These are phyloP conservation scores for Pseudisothecium myosuroides DNA, from an alignment of 225 moss, liverwort and hornwort genomes.

Conservation along the genomic window DNA sequence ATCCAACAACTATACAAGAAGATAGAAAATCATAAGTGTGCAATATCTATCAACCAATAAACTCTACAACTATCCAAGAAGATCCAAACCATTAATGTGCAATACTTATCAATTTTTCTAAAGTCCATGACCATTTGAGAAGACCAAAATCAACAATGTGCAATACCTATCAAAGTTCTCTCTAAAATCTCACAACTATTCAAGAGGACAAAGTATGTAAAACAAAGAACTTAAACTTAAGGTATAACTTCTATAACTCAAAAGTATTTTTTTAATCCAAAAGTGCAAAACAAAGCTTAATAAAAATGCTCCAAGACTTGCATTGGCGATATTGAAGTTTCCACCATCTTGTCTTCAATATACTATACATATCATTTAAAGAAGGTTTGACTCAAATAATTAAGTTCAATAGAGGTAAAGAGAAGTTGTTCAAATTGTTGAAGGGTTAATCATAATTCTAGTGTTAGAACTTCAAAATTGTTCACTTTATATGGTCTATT, in stretches of 20 bases:
- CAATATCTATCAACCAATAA: neutral
- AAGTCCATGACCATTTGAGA: too few relatives aligned
- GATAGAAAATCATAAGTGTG: neutral
- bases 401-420: neutral
- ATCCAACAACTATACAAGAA: too few relatives aligned
- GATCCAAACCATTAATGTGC: neutral
- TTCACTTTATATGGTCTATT: neutral
- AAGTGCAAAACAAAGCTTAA: neutral
- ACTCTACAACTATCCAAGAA: fast-evolving
- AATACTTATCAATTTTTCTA: too few relatives aligned
- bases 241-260: neutral
- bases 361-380: neutral
- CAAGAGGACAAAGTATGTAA: neutral
- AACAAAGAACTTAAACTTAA: too few relatives aligned
- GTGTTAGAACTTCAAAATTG: neutral
- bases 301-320: neutral
- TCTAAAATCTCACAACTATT: neutral
- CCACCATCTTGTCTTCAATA: too few relatives aligned
- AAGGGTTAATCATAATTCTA: neutral
- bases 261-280: neutral
- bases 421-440: neutral
- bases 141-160: too few relatives aligned
- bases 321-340: neutral
- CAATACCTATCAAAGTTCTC: neutral
- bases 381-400: neutral